These are phyloP conservation scores for Cercophora scortea DNA, from an alignment of 495 filamentous ascomycete genomes.

Conservation along the genomic window DNA sequence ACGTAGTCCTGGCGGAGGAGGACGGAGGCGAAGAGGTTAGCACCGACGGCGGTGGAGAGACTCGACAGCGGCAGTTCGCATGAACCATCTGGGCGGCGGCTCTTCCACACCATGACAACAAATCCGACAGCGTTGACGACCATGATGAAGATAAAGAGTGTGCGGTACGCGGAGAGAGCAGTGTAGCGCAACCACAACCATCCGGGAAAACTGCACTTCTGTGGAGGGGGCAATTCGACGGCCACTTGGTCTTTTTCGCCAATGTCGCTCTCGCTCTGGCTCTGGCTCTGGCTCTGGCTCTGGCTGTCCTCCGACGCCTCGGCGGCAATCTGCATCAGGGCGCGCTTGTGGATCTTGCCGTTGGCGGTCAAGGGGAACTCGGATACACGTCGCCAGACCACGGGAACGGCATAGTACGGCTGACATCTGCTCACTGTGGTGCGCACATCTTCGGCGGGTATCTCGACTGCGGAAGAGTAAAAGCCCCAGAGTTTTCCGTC, in stretches of 20 bases:
- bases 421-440: slow-evolving; percentile 9
- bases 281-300: too few relatives aligned
- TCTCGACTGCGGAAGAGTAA: slow-evolving; percentile 11
- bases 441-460: slow-evolving; percentile 10
- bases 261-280: neutral
- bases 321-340: slow-evolving; percentile 12
- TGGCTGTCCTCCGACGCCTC: neutral
- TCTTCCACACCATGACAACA: too few relatives aligned
- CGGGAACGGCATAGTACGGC: slow-evolving; percentile 31
- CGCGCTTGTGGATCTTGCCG: slow-evolving; percentile 32
- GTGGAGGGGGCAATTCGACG: neutral
- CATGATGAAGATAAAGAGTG: too few relatives aligned
- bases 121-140: too few relatives aligned
- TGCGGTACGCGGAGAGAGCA: slow-evolving; percentile 1
- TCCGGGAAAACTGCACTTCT: neutral
- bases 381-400: slow-evolving; percentile 14
- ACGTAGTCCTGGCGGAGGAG: too few relatives aligned
- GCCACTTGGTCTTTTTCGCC: neutral
- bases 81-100: too few relatives aligned
- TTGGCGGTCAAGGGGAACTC: slow-evolving; percentile 26
- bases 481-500: too few relatives aligned
- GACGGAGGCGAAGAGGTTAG: too few relatives aligned
- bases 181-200: slow-evolving; percentile 11
- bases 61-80: too few relatives aligned
- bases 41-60: too few relatives aligned